Evolutionary conservation across 2,329 filamentous ascomycete species (phyloP).

Genomic region (Diaporthe sp.): DNA sequence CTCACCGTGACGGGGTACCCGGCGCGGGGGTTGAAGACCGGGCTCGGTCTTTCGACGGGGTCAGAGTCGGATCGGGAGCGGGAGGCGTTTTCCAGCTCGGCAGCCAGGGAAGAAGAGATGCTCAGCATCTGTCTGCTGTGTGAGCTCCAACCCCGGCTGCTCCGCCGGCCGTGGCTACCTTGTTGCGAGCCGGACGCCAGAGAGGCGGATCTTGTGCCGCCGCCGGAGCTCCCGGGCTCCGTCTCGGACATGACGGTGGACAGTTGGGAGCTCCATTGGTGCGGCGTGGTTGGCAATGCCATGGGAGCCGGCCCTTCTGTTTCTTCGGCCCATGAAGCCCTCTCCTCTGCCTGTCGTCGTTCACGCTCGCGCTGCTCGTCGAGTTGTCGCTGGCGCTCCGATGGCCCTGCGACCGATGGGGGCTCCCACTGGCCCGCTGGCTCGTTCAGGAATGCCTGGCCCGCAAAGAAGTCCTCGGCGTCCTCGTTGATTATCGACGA

Average conservation of each 20-base stretch:
- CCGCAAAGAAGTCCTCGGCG: slow-evolving; percentile 55
- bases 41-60: slow-evolving; percentile 64
- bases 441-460: slow-evolving; percentile 57
- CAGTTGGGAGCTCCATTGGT: slow-evolving; percentile 75
- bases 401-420: slow-evolving; percentile 39
- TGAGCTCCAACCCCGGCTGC: slow-evolving; percentile 60
- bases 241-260: slow-evolving; percentile 75
- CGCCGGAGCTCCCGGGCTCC: slow-evolving; percentile 65
- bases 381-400: slow-evolving; percentile 40
- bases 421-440: slow-evolving; percentile 43
- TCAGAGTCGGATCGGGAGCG: slow-evolving; percentile 57
- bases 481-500: slow-evolving; percentile 68
- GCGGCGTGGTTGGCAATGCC: slow-evolving; percentile 61
- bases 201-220: slow-evolving; percentile 63
- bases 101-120: slow-evolving; percentile 67
- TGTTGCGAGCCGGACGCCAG: slow-evolving; percentile 50
- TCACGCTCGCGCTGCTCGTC: slow-evolving; percentile 40
- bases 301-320: slow-evolving; percentile 52
- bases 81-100: slow-evolving; percentile 57
- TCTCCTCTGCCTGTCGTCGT: slow-evolving; percentile 32
- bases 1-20: slow-evolving; percentile 56
- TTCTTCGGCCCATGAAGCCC: slow-evolving; percentile 38
- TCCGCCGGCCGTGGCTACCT: slow-evolving; percentile 56
- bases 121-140: slow-evolving; percentile 69
- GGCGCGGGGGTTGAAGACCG: slow-evolving; percentile 56